Conservation (phyloP, 2,329 filamentous ascomycete genomes). For the Meredithiella fracta region DNA sequence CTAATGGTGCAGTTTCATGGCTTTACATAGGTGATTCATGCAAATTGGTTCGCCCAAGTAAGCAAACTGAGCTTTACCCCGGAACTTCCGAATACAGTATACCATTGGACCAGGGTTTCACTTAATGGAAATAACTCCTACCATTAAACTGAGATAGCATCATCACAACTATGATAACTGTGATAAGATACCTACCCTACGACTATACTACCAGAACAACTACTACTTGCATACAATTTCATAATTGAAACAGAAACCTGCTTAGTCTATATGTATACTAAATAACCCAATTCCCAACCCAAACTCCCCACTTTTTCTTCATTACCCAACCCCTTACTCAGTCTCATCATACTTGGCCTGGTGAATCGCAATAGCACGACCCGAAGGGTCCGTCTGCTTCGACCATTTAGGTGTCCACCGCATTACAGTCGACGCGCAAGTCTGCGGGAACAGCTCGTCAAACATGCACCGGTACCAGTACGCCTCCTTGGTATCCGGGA, state of each 20-base stretch:
- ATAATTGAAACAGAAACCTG: background rate
- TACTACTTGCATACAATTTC: background rate
- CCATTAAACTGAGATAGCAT: no score
- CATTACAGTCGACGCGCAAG: slow-evolving; percentile 84
- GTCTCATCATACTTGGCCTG: slow-evolving; percentile 51
- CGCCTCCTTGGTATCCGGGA: slow-evolving; percentile 94
- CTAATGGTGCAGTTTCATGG: background rate
- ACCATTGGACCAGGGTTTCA: slow-evolving; percentile 3
- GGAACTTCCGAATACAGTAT: slow-evolving; percentile 9
- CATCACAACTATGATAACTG: no score
- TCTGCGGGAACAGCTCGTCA: slow-evolving; percentile 90
- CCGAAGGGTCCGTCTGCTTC: slow-evolving; percentile 87
- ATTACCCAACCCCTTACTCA: background rate
- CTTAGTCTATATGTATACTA: background rate
- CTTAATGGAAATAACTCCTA: no score
- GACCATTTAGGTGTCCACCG: slow-evolving; percentile 97
- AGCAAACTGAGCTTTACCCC: background rate
- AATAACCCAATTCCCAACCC: background rate
- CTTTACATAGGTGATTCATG: background rate
- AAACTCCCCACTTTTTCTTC: background rate
- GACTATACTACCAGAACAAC: background rate
- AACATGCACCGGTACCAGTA: slow-evolving; percentile 99
- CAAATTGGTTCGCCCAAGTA: no score
- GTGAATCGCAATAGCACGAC: slow-evolving; percentile 65
- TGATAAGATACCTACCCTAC: no score